phyloP scores from a whole-genome alignment of 75 land plant genomes.

The Sequoiadendron giganteum region DNA sequence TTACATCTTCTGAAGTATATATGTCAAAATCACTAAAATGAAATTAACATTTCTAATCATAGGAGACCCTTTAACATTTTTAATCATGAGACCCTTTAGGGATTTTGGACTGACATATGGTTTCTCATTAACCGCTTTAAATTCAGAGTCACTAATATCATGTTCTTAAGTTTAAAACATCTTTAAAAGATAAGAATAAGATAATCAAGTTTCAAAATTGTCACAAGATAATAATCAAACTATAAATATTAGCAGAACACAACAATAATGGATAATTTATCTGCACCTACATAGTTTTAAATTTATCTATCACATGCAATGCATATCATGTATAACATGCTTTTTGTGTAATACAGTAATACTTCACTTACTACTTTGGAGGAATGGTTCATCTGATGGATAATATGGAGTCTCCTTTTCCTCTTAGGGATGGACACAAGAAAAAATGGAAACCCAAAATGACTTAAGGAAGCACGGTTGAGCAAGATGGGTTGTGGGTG shows the following conservation, averaged over 20 bases:
- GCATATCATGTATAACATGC: background rate
- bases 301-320: background rate
- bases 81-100: no score
- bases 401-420: background rate
- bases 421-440: no score
- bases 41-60: background rate
- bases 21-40: background rate
- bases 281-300: background rate
- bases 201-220: background rate
- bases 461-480: background rate
- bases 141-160: no score
- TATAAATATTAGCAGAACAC: background rate
- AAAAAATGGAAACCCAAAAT: no score
- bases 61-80: no score
- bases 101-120: no score
- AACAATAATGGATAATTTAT: background rate
- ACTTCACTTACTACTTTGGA: background rate
- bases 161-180: no score
- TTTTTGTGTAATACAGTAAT: background rate
- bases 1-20: background rate
- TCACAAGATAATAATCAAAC: background rate
- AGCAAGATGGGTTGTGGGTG: background rate
- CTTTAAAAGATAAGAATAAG: background rate
- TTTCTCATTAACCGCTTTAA: no score
- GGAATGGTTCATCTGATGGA: background rate